These are phyloP conservation scores for Aspergillus latus DNA, from an alignment of 2,329 filamentous ascomycete species.

Conservation along the genomic window DNA sequence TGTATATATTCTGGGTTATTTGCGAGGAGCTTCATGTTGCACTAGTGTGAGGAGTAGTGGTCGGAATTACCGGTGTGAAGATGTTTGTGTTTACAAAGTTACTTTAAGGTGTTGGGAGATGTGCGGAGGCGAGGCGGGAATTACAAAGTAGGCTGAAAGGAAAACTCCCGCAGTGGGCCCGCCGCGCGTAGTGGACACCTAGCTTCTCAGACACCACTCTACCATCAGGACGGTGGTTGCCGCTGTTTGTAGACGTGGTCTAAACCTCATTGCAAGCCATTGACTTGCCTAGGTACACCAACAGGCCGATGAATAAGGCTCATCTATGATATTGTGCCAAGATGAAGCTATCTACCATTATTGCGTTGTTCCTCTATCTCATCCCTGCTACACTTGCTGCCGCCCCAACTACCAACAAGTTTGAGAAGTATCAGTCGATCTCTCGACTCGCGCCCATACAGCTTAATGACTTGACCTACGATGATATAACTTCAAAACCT, in stretches of 20 bases:
- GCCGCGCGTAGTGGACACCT: slow-evolving; percentile 15
- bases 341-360: slow-evolving; percentile 35
- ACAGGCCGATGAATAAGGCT: neutral
- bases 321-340: slow-evolving; percentile 19
- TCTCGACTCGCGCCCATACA: slow-evolving; percentile 69
- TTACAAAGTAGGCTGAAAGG: neutral
- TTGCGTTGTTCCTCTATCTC: slow-evolving; percentile 43
- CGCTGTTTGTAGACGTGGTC: neutral
- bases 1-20: slow-evolving; percentile 13
- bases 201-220: neutral
- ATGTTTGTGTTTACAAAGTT: no score
- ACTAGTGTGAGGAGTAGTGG: neutral
- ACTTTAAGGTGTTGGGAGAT: no score
- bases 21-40: slow-evolving; percentile 9
- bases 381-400: slow-evolving; percentile 30
- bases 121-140: no score
- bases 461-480: slow-evolving; percentile 74
- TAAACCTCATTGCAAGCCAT: slow-evolving; percentile 2
- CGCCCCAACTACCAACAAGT: slow-evolving; percentile 66
- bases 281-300: neutral
- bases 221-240: neutral
- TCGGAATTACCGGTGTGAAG: neutral
- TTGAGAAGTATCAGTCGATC: slow-evolving; percentile 69
- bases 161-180: slow-evolving; percentile 5
- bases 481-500: slow-evolving; percentile 70